Evolutionary conservation across 352 stramenopile genomes (phyloP), one percentile per base, ranked within the genome.

Genomic region (Pythium volutum): DNA sequence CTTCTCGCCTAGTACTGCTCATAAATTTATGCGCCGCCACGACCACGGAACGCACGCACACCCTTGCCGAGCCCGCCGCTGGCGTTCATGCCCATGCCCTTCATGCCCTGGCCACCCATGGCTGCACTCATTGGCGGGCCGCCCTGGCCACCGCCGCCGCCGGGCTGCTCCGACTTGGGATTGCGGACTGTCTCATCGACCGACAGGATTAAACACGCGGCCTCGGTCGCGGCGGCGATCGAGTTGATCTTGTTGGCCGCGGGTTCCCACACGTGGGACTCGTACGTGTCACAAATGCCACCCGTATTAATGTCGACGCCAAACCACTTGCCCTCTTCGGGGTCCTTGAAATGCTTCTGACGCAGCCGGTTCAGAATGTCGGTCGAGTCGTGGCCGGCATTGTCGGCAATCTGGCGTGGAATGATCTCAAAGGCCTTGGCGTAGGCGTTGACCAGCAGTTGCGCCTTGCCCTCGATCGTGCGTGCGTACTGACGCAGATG

Each of bases 101-200:
- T 75, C 88, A 98, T 97, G 64, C 92, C 92, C 72, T 84, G 74
- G 34, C 91, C 91, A 42, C 91, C 91, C 89, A 97, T 97, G 34
- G 90, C 92, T 18, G 85, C 81, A 63, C 84, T 96, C 73, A 97
- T 91, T 11, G 91, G 91, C 15, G 77, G 69, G 23, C 75, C 75
- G 27, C 84, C 76, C 29, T 69, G 71, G 43, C 65, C 69, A 49
- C 79, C 73, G 26, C 65, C 77, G 45, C 65, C 87, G 62, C 84
- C 83, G 66, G 71, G 95, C 89, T 98, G 93, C 76, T 98, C 90
- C 65, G 92, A 98, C 73, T 95, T 93, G 18, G 97, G 97, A 76
- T 99, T 99, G 66, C 97, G 94, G 62, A 99, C 95, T 27, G 97
- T 99, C 80, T 99, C 97, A 73, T 99, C 97, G 65, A 99, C 98